Base-by-base conservation (phyloP, 2,329 filamentous ascomycete genomes). In the Sclerotinia subarctica region DNA sequence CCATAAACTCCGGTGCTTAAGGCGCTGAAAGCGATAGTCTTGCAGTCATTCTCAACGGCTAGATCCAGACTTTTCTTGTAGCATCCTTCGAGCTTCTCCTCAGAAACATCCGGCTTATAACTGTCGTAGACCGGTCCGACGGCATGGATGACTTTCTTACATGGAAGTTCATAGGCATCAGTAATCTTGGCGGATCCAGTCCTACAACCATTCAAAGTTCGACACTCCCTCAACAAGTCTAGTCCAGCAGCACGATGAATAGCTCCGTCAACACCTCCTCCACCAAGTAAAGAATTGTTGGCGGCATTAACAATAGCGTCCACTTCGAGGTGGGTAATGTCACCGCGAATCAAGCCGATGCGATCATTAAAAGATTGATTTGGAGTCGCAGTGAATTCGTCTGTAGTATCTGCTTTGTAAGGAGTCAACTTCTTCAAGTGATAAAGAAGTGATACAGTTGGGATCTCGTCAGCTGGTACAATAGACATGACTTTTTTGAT, bases 251-350 rank as follows among this genome's bases (percentile, higher is more conserved):
- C 93, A 42, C 84, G 79, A 78, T 98, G 95, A 74, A 98, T 97
- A 38, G 93, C 91, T 52, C 90, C 91, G 76, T 94, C 90, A 21
- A 98, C 93, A 47, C 95, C 95, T n/a, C 93, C 93, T 65, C 95
- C 95, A 66, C 94, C 93, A 0, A 91, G 83, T 0, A 98, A 86
- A 1, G 84, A 85, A 13, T 79, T 80, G 78, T 98, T 98, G 56
- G 95, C 94, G 0, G 95, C 94, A 78, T 98, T 98, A 78, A 98
- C 94, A 73, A 97, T 95, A 71, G 90, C 90, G 76, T 93, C 92
- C 57, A 93, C 84, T 44, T 84, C 78, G 5, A 98, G 86, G 19
- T 83, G 88, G 19, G 94, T 97, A 78, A 98, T 96, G 78, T 97
- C 93, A 73, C 87, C 86, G 68, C 86, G 85, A 72, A 93, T 83